phyloP scores from a whole-genome alignment of 148 eudicot species.

The Rhododendron griersonianum region DNA sequence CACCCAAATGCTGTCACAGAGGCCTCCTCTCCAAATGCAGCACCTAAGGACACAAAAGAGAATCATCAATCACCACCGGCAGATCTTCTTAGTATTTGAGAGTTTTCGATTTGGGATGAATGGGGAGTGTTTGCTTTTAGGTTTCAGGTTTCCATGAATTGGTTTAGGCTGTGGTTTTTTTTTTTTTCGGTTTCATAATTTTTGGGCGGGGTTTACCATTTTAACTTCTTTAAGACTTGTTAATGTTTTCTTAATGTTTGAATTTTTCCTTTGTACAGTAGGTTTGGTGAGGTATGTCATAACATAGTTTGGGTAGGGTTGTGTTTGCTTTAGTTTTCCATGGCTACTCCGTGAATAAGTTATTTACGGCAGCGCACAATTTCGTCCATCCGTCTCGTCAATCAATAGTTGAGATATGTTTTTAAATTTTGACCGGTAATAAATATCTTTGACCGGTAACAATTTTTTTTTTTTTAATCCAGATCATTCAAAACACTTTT shows the following conservation, averaged over 20 bases:
- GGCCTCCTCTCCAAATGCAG: conserved; percentile 35
- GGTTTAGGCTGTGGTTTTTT: background rate
- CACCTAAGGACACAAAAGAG: conserved; percentile 23
- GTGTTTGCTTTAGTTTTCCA: background rate
- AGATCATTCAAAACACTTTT: no score
- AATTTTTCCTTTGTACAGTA: background rate
- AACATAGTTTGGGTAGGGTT: background rate
- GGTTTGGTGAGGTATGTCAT: background rate
- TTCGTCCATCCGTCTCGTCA: no score
- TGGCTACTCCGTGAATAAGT: no score
- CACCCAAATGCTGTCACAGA: conserved; percentile 25
- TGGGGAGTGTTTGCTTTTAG: background rate
- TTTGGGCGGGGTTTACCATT: background rate
- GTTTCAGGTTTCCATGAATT: background rate
- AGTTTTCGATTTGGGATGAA: background rate
- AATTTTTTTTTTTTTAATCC: no score
- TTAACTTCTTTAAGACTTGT: background rate
- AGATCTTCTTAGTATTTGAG: conserved; percentile 69
- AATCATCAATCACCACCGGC: conserved; percentile 50
- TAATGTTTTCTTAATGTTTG: background rate
- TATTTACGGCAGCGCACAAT: no score
- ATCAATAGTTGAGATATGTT: no score
- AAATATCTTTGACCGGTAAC: no score
- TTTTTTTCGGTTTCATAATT: background rate
- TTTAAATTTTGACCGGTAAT: no score